Evolutionary conservation across 805 yeast genomes (phyloP).

Genomic region (Lipomyces yamadae): DNA sequence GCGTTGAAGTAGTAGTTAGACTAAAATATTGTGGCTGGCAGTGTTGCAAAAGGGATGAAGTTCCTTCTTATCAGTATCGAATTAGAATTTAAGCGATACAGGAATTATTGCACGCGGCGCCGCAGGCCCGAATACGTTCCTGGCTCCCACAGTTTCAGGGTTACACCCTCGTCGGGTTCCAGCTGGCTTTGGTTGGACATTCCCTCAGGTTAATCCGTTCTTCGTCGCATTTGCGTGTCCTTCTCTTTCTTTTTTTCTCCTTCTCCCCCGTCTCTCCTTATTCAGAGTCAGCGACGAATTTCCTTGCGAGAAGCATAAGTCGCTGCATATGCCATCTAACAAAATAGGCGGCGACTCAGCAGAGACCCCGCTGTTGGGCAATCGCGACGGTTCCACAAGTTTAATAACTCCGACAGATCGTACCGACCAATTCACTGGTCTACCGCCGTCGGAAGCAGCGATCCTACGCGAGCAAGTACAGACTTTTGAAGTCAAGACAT

Average conservation of each 20-base stretch:
- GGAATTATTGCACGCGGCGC: not conserved
- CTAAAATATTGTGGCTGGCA: no score
- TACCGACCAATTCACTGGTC: slow-evolving; percentile 36
- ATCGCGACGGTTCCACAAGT: slow-evolving; percentile 8
- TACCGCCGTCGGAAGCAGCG: slow-evolving; percentile 44
- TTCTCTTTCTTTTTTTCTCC: not conserved
- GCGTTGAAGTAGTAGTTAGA: no score
- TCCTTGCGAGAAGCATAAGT: not conserved
- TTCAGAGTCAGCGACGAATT: not conserved
- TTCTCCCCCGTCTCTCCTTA: not conserved
- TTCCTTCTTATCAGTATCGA: no score
- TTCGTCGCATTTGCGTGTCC: not conserved
- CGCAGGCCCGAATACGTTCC: not conserved
- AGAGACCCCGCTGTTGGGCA: slow-evolving; percentile 3
- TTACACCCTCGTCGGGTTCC: not conserved
- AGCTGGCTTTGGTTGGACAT: not conserved
- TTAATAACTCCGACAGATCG: slow-evolving; percentile 12
- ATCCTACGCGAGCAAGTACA: slow-evolving; percentile 46
- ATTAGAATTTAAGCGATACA: not conserved
- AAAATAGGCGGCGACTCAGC: slow-evolving; percentile 2
- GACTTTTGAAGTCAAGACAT: slow-evolving; percentile 28
- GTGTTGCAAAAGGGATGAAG: no score
- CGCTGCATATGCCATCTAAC: not conserved
- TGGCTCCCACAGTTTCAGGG: not conserved
- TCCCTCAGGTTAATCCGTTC: not conserved